Base-by-base conservation (phyloP, 495 filamentous ascomycete genomes). In the Rhizodiscina lignyota region DNA sequence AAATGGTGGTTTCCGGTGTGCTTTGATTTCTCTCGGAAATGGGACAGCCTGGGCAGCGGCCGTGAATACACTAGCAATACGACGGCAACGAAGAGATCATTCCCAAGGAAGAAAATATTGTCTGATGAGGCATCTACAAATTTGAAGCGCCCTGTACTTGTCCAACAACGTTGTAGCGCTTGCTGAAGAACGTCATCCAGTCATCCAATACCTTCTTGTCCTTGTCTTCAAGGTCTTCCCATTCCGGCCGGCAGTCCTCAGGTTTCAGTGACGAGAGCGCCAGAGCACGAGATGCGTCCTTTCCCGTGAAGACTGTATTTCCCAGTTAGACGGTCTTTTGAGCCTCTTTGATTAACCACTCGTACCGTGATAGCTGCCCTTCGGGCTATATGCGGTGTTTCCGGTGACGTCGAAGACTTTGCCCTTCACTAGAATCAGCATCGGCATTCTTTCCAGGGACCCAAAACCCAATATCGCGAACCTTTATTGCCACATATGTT, bases 111-210 rank as follows among this genome's bases (percentile, higher is more conserved):
- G n/a, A n/a, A n/a, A n/a, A n/a, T n/a, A n/a, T n/a, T n/a, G n/a
- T n/a, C n/a, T n/a, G n/a, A n/a, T n/a, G n/a, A n/a, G n/a, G n/a
- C n/a, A n/a, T n/a, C n/a, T n/a, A n/a, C n/a, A n/a, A n/a, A n/a
- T n/a, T n/a, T n/a, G n/a, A n/a, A n/a, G n/a, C n/a, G n/a, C n/a
- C 66, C 43, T 75, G 55, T 5, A 92, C 79, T 53, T 71, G 70
- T 21, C 89, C 89, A 27, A 94, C 77, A 37, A 94, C 72, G 48
- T 87, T 94, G 53, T 97, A 97, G 27, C 89, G 66, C 60, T 94
- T 97, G 47, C 74, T 77, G 61, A 96, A 97, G 61, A 92, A 97
- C 2, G 77, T 91, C 35, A 71, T 75, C 89, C 89, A 99, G 50
- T 96, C 91, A 17, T 82, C 64, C 27, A 99, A 61, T 11, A 77